Percentiles rank a stretch among this genome's conserved stretches.
Conservation (phyloP, 768 basidiomycete genomes). For the Tulasnella sp. region DNA sequence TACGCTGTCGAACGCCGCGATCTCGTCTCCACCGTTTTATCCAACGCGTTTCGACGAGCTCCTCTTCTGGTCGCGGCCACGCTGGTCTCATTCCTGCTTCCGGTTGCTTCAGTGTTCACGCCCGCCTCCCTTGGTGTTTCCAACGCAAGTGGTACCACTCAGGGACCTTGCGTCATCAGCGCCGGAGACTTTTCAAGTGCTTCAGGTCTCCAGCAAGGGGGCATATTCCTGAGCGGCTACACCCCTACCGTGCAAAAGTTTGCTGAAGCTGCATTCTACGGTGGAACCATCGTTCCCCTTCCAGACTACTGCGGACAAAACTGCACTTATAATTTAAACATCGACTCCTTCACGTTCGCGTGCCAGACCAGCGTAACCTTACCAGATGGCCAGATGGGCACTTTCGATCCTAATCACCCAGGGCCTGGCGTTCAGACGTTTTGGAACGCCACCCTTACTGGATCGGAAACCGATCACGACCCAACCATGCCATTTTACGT, state of each 20-base stretch:
- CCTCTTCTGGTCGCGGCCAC: neutral
- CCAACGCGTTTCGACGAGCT: neutral
- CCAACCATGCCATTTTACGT: neutral
- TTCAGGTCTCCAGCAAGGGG: neutral
- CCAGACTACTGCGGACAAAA: conserved; percentile 1
- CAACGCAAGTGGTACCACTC: neutral
- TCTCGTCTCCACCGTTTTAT: neutral
- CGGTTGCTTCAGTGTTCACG: neutral
- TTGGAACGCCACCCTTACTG: conserved; percentile 1
- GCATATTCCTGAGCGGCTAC: neutral
- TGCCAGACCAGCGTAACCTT: neutral
- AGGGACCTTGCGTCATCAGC: neutral
- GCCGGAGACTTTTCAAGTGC: neutral
- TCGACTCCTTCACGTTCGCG: neutral
- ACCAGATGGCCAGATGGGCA: conserved; percentile 11
- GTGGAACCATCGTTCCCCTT: neutral
- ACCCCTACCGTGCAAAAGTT: neutral
- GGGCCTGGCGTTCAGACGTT: neutral
- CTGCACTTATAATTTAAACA: neutral
- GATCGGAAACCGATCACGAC: neutral
- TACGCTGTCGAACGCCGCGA: neutral
- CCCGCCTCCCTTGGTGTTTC: neutral
- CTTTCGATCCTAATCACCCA: neutral
- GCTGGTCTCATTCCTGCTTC: neutral
- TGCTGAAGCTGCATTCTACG: neutral